Percentiles rank a stretch among this genome's conserved stretches.
These are phyloP conservation scores for Penicillium samsonianum DNA, from an alignment of 495 filamentous ascomycete genomes.

Conservation along the genomic window DNA sequence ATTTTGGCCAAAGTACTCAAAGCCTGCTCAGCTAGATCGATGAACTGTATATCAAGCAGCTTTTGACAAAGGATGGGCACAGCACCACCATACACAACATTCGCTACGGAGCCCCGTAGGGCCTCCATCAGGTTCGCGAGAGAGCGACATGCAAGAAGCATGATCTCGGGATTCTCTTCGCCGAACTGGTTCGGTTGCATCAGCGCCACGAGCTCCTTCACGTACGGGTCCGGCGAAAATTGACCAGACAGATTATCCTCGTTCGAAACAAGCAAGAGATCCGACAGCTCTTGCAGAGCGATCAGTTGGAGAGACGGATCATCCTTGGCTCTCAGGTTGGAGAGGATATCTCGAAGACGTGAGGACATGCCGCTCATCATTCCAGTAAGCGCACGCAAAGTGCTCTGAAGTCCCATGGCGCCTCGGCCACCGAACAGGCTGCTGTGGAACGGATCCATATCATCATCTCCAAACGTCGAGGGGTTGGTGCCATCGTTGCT, in stretches of 20 bases:
- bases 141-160: conserved; percentile 94
- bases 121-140: conserved; percentile 99
- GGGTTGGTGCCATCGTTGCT: conserved; percentile 56
- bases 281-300: conserved; percentile 89
- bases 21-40: conserved; percentile 96
- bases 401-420: conserved; percentile 70
- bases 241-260: conserved; percentile 96
- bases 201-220: conserved; percentile 88
- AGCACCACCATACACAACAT: conserved; percentile 94
- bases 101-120: conserved; percentile 84
- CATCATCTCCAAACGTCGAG: conserved; percentile 61
- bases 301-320: conserved; percentile 88
- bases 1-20: conserved; percentile 97
- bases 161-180: conserved; percentile 94
- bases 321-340: conserved; percentile 81
- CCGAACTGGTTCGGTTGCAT: conserved; percentile 90
- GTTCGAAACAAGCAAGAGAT: conserved; percentile 89
- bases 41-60: conserved; percentile 90
- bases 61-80: conserved; percentile 94
- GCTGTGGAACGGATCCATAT: conserved; percentile 76
- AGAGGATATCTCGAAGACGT: conserved; percentile 79
- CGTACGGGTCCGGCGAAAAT: conserved; percentile 90
- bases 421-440: conserved; percentile 69
- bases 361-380: conserved; percentile 85
- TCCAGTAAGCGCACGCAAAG: conserved; percentile 81